A percentile compares a stretch with the other conserved stretches of the same genome.
phyloP scores from a whole-genome alignment of 345 rosid species.

The Salix udensis region DNA sequence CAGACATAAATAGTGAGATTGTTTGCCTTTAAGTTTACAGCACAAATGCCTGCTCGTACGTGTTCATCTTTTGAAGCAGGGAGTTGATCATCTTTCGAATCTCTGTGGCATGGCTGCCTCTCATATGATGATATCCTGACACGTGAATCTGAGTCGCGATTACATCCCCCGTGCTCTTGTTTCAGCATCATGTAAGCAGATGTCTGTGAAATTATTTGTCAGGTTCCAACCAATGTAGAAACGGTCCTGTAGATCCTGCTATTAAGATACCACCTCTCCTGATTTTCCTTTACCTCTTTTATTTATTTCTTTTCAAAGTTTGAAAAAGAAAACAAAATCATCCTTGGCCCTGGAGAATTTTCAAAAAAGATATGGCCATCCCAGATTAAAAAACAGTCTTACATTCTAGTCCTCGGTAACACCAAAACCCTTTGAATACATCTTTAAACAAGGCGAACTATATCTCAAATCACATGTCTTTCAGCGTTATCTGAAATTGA shows the following conservation, averaged over 20 bases:
- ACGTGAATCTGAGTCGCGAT: background rate
- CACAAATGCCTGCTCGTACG: background rate
- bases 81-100: background rate
- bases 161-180: background rate
- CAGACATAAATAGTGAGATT: background rate
- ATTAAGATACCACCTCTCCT: background rate
- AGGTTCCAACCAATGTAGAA: background rate
- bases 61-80: background rate
- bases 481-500: background rate
- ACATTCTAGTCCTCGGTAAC: no score
- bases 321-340: no score
- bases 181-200: background rate
- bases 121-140: background rate
- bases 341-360: no score
- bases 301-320: no score
- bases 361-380: no score
- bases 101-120: background rate
- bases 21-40: constrained; percentile 10
- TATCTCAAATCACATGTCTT: background rate
- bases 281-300: background rate
- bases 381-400: no score
- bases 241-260: background rate
- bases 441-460: background rate
- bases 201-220: no score
- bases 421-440: background rate